A percentile compares a stretch with the other conserved stretches of the same genome.
Conservation (phyloP, 2,329 filamentous ascomycete genomes). For the Alternaria incomplexa region DNA sequence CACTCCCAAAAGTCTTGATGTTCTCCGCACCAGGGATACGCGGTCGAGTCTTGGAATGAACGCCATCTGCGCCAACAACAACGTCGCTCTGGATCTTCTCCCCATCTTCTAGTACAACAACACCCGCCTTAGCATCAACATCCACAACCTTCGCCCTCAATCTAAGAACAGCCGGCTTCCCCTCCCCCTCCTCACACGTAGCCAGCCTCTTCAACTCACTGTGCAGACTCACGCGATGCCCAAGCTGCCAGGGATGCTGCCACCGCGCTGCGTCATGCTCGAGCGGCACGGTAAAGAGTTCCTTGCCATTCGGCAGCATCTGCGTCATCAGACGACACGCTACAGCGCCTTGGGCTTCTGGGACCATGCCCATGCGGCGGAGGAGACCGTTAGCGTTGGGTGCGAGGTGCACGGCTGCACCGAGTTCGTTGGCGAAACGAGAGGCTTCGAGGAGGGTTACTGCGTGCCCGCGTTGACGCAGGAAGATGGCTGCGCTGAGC, state of each 20-base stretch:
- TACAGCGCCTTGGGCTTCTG: conserved; percentile 50
- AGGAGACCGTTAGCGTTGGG: conserved; percentile 68
- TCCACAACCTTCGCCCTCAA: conserved; percentile 53
- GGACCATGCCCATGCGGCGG: conserved; percentile 51
- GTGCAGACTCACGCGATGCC: conserved; percentile 62
- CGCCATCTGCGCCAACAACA: conserved; percentile 63
- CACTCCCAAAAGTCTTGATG: conserved; percentile 53
- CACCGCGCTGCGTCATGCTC: conserved; percentile 51
- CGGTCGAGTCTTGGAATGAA: conserved; percentile 50
- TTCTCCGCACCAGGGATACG: conserved; percentile 34
- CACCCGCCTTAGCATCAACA: conserved; percentile 47
- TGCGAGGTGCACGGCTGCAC: conserved; percentile 67
- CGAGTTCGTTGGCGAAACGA: conserved; percentile 61
- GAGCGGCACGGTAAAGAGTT: conserved; percentile 47
- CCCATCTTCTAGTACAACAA: conserved; percentile 47
- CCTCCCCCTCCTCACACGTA: conserved; percentile 44
- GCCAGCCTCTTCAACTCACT: conserved; percentile 58
- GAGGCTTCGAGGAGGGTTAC: conserved; percentile 53
- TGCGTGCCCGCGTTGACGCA: conserved; percentile 52
- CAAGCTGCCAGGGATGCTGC: conserved; percentile 61
- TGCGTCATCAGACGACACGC: conserved; percentile 41
- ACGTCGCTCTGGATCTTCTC: conserved; percentile 55
- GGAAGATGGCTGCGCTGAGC: conserved; percentile 58
- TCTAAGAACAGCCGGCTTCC: conserved; percentile 47
- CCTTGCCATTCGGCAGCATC: conserved; percentile 47